Evolutionary conservation across 2,329 filamentous ascomycete genomes (phyloP).

Genomic region (Seiridium unicorne): DNA sequence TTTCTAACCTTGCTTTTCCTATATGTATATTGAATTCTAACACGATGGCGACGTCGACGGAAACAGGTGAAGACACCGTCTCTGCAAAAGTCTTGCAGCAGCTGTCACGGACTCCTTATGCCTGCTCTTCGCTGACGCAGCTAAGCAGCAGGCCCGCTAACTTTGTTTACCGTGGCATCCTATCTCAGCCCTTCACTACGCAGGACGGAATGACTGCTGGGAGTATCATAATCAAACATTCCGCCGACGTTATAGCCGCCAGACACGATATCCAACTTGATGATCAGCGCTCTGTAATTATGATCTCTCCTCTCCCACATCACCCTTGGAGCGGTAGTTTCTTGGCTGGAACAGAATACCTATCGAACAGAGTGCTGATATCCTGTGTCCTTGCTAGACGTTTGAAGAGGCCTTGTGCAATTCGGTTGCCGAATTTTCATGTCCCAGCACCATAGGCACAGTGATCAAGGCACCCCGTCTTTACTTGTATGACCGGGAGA

Average conservation of each 20-base stretch:
- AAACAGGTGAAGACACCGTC: not conserved
- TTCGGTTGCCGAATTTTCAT: not conserved
- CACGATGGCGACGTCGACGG: not conserved
- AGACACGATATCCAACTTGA: no score
- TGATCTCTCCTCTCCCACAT: not conserved
- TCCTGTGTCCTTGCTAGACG: not conserved
- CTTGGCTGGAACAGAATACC: not conserved
- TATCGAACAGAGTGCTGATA: not conserved
- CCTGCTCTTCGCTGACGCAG: slow-evolving; percentile 30
- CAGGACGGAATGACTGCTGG: not conserved
- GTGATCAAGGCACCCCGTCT: not conserved
- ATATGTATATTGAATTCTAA: not conserved
- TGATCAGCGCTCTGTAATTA: not conserved
- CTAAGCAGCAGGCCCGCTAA: slow-evolving; percentile 37
- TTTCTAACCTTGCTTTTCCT: no score
- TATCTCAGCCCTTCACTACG: slow-evolving; percentile 9
- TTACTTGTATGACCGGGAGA: not conserved
- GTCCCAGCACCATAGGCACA: not conserved
- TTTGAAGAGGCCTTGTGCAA: not conserved
- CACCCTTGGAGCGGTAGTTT: not conserved
- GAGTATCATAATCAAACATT: not conserved
- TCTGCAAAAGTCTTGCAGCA: slow-evolving; percentile 8
- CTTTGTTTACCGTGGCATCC: slow-evolving; percentile 37
- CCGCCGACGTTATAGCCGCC: not conserved
- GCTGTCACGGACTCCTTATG: slow-evolving; percentile 28